Evolutionary conservation across 2,329 filamentous ascomycete genomes (phyloP).

Genomic region (Endothia cerciana): DNA sequence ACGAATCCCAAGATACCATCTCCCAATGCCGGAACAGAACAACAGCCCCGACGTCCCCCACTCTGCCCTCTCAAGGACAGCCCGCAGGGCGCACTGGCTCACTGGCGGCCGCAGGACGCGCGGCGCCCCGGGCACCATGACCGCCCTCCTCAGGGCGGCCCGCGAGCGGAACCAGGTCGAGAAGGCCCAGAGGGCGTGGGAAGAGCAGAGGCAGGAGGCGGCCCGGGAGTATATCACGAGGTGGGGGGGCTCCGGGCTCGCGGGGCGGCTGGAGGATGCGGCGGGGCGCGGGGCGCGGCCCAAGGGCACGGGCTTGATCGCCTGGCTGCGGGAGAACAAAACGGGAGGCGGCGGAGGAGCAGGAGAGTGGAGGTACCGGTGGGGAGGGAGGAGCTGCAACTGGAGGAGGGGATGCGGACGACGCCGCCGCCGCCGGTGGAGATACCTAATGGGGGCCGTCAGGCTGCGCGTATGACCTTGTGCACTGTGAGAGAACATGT

Average conservation of each 20-base stretch:
- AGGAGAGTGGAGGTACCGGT: not conserved
- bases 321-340: conserved; percentile 9
- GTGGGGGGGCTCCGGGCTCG: conserved; percentile 15
- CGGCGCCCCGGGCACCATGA: conserved; percentile 17
- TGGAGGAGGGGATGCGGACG: not conserved
- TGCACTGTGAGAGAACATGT: not conserved
- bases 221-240: not conserved
- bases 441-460: not conserved
- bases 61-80: conserved; percentile 17
- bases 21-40: not conserved
- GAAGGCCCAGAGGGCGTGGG: conserved; percentile 36
- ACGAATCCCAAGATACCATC: not conserved
- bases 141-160: conserved; percentile 12
- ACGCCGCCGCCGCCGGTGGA: not conserved
- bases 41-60: conserved; percentile 9
- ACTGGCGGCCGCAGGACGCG: conserved; percentile 23
- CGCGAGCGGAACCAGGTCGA: conserved; percentile 17
- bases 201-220: not conserved
- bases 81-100: conserved; percentile 24
- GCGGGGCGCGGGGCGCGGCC: conserved; percentile 15
- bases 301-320: conserved; percentile 13
- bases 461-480: not conserved
- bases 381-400: conserved; percentile 11
- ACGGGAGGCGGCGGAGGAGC: not conserved
- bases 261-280: not conserved